These are phyloP conservation scores for Saccharomycopsis fibuligera DNA, from an alignment of 805 yeast species.

Conservation along the genomic window DNA sequence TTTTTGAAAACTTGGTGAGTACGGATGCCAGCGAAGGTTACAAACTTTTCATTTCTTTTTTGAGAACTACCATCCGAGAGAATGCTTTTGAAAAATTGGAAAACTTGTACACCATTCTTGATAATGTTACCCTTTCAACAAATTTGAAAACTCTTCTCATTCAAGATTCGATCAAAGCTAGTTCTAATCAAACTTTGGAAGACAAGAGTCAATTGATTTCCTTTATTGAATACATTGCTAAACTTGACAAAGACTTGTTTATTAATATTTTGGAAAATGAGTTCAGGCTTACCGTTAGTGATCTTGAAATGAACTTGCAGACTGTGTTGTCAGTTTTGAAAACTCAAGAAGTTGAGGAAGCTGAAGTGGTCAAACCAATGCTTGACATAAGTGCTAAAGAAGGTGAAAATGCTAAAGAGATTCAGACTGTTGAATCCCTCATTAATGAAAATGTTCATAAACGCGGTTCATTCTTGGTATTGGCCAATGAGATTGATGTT, in stretches of 20 bases:
- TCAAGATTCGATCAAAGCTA: slow-evolving; percentile 39
- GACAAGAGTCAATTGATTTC: slow-evolving; percentile 34
- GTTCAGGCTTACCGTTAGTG: slow-evolving; percentile 33
- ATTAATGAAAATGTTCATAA: not conserved
- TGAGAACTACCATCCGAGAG: slow-evolving; percentile 9
- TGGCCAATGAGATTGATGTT: slow-evolving; percentile 27
- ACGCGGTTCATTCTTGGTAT: slow-evolving; percentile 31
- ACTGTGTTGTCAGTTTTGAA: slow-evolving; percentile 18
- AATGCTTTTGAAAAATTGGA: slow-evolving; percentile 25
- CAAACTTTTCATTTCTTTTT: slow-evolving; percentile 12
- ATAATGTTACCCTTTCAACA: slow-evolving; percentile 22
- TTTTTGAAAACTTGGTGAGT: slow-evolving; percentile 2
- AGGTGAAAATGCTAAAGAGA: slow-evolving; percentile 27
- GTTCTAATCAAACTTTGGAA: slow-evolving; percentile 31
- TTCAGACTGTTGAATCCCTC: slow-evolving; percentile 23
- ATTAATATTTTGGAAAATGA: slow-evolving; percentile 31
- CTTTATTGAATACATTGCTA: slow-evolving; percentile 34
- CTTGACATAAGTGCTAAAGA: slow-evolving; percentile 30
- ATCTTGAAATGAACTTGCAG: slow-evolving; percentile 46
- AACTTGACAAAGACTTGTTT: slow-evolving; percentile 34
- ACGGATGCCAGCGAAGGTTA: not conserved
- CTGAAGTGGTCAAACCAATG: slow-evolving; percentile 7
- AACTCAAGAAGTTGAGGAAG: slow-evolving; percentile 26
- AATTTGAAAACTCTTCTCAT: slow-evolving; percentile 27
- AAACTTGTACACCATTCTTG: not conserved